Base-by-base conservation (phyloP, 805 yeast genomes). In the Wickerhamomyces bovis region DNA sequence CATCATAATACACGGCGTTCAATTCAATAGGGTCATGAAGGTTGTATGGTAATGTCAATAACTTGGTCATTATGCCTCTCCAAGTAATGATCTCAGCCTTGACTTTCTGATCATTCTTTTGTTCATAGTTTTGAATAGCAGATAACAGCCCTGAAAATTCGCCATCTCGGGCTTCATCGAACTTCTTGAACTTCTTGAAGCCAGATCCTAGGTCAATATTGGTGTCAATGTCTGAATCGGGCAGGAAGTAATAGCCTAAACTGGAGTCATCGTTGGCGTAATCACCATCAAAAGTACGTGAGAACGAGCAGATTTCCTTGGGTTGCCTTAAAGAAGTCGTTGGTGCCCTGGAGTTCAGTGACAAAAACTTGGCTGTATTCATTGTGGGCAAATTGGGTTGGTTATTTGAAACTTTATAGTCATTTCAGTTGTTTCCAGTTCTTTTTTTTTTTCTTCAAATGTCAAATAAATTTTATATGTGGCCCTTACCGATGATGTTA, bases 321-420 rank as follows among this genome's bases (percentile, higher is more conserved):
- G 99, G 98, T 63, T 89, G 95, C 57, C 83, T 82, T 44, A 90
- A 71, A 2, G 88, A 78, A 0, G 92, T 80, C 10, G 83, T 75
- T 26, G 76, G 71, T 0, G 88, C 76, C 47, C 85, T 68, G 19
- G 47, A 44, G 35, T 49, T 45, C 38, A 54, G 26, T n/a, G 56
- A 47, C 25, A 54, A 40, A 35, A 47, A 44, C 44, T 51, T 52
- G 22, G 51, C 49, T 12, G 31, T 28, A n/a, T 28, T 28, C 31
- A 28, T 28, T 28, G 7, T 28, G 31, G 31, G 11, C 10, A n/a
- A 13, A 28, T 28, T 13, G 31, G 11, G 11, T 15, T 25, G 28
- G 13, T 25, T 25, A 8, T 22, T 22, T n/a, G n/a, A n/a, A n/a
- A n/a, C n/a, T n/a, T n/a, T n/a, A n/a, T n/a, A n/a, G n/a, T n/a